Evolutionary conservation across 768 basidiomycete species (phyloP), one percentile per base, ranked within the genome.

Genomic region (Stropharia rugosoannulata): DNA sequence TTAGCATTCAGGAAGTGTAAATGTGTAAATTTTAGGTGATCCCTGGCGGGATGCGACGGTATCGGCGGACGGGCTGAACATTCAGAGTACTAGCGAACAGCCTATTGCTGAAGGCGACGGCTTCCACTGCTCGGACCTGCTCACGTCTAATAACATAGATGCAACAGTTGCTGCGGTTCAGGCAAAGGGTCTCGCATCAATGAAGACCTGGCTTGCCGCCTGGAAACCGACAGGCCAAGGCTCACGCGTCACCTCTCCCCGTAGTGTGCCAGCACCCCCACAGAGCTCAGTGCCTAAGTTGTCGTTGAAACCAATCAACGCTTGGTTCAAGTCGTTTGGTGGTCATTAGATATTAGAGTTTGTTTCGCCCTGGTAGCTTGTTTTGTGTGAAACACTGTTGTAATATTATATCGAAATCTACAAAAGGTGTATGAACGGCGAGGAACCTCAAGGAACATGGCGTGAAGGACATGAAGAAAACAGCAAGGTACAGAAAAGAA

Each of bases 11-110:
- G 13, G 41, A 36, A 55, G 22, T 15, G 22, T 19, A 16, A 32
- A n/a, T 18, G 36, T 18, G 6, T 29, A 12, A 7, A 43, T 19
- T 52, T 11, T 36, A 87, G 86, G 84, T 38, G 87, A 89, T 62
- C 86, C 88, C 7, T 89, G 86, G 87, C 76, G 81, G 42, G 82
- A 84, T 54, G 79, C 82, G 5, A 88, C 87, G 0, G 73, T 87
- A 9, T 88, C 87, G 3, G 80, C 86, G 0, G 75, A 80, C 19
- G 73, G 73, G 12, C 69, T 76, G 18, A 56, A 66, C 56, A 69
- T 78, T 49, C 25, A 63, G 16, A 85, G 78, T 65, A 85, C 81
- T 5, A 54, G 75, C 2, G 66, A 65, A 1, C 84, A 85, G 60
- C 82, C 84, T 0, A 83, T 89, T 48, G 76, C 70, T 11, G 63